Evolutionary conservation across 768 basidiomycete genomes (phyloP), one percentile per base, ranked within the genome.

Genomic region (Lactifluus piperatus): DNA sequence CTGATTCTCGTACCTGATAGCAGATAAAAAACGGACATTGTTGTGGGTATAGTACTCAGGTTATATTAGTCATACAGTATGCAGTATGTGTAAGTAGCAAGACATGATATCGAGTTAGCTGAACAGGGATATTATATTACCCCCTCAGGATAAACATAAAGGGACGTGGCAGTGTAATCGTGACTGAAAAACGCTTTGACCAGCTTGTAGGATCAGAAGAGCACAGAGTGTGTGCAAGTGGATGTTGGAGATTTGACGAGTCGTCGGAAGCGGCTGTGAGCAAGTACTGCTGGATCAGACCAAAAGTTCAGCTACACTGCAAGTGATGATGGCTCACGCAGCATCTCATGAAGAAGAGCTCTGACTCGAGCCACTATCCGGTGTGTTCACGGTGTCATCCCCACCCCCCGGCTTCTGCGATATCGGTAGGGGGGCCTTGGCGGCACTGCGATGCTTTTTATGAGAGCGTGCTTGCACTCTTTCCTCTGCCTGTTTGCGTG

Each of bases 401-500:
- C 43, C 20, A 24, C 50, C 43, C 2, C 18, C 10, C 34, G 49
- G 18, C 30, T 24, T n/a, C 26, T 36, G 44, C 11, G 37, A 32
- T 30, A 39, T 49, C 46, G 50, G 50, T 20, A 54, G 9, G n/a
- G 53, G 51, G 24, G 45, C 30, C 14, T 58, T 51, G 10, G 57
- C 26, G 20, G 56, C 41, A n/a, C 56, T 53, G 8, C 47, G 58
- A 26, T 58, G 62, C 51, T 62, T 67, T 43, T 62, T 65, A 20
- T 41, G 48, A 13, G 61, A 54, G 44, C 65, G 66, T 16, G 59
- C 46, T 18, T 66, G 67, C 16, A 65, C 64, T 53, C 67, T 66
- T 62, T 84, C 80, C 66, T 85, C 84, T 39, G 78, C 79, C 57
- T 75, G 68, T 64, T 78, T 77, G 66, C 83, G 75, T 5, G 84